A percentile compares a stretch with the other conserved stretches of the same genome.
Evolutionary conservation across 73 alveolate genomes (phyloP).

Genomic region (Paramecium bursaria): DNA sequence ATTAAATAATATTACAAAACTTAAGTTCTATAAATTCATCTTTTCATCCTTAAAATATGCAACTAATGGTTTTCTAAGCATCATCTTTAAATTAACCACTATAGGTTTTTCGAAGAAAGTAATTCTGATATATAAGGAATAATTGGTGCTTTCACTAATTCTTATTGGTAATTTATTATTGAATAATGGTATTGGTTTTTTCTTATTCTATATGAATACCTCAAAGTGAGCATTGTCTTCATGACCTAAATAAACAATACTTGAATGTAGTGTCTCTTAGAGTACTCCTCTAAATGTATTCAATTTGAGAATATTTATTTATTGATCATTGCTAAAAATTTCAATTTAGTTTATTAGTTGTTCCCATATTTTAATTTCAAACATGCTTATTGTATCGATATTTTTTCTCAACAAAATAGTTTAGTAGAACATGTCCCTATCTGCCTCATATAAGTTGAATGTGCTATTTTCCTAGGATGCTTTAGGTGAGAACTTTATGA

Average conservation of each 20-base stretch:
- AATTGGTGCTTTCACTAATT: conserved; percentile 30
- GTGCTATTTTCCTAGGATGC: not conserved
- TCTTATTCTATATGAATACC: conserved; percentile 3
- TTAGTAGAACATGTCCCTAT: conserved; percentile 28
- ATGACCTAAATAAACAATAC: conserved; percentile 42
- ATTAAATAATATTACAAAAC: too few species aligned
- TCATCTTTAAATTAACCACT: conserved; percentile 17
- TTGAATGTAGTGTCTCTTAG: not conserved
- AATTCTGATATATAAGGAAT: conserved; percentile 7
- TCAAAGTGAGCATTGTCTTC: conserved; percentile 40
- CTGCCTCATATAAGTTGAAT: conserved; percentile 6
- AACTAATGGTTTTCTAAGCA: conserved; percentile 11
- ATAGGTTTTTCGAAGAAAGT: conserved; percentile 40
- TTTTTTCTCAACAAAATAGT: conserved; percentile 9
- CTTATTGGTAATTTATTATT: conserved; percentile 7
- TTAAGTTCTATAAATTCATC: not conserved
- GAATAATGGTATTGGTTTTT: conserved; percentile 22
- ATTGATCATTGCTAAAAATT: not conserved
- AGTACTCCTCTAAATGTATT: conserved; percentile 41
- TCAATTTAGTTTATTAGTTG: conserved; percentile 5
- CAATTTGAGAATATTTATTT: conserved; percentile 9
- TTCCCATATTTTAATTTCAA: conserved; percentile 60
- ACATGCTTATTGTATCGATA: conserved; percentile 24
- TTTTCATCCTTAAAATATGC: conserved; percentile 32
- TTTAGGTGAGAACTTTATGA: conserved; percentile 13